Conservation (phyloP, 352 stramenopile species). For the Phytophthora fragariae region DNA sequence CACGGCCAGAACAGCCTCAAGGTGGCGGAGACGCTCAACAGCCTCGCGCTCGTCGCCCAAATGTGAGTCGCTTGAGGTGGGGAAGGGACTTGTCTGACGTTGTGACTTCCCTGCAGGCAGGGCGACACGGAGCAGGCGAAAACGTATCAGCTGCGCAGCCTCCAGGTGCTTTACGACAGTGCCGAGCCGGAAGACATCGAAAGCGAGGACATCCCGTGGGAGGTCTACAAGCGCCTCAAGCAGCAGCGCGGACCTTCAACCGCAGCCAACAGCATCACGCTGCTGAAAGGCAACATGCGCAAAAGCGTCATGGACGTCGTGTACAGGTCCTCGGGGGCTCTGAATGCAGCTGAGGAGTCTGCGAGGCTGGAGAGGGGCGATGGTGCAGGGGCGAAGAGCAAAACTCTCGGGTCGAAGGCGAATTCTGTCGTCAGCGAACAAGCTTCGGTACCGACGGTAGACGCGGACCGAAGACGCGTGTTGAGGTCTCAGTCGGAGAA, state of each 20-base stretch:
- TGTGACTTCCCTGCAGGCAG: conserved; percentile 30
- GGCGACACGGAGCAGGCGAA: conserved; percentile 49
- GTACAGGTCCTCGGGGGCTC: conserved; percentile 24
- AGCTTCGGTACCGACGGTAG: neutral
- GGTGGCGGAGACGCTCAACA: conserved; percentile 84
- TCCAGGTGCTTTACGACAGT: conserved; percentile 59
- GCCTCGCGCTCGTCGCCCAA: conserved; percentile 64
- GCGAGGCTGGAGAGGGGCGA: conserved; percentile 9
- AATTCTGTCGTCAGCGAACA: neutral
- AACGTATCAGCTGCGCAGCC: conserved; percentile 62
- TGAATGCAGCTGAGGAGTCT: conserved; percentile 22
- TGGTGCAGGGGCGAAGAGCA: neutral
- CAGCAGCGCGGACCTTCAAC: conserved; percentile 70
- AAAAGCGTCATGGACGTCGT: conserved; percentile 57
- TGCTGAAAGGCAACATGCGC: conserved; percentile 71
- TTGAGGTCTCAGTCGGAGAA: conserved; percentile 62
- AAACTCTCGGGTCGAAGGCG: conserved; percentile 5
- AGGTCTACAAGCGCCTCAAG: conserved; percentile 82
- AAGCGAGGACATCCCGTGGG: conserved; percentile 80
- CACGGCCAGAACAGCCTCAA: conserved; percentile 68
- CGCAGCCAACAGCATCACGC: conserved; percentile 63
- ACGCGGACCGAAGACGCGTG: conserved; percentile 27
- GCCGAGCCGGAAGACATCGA: conserved; percentile 74
- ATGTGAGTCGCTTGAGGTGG: conserved; percentile 30
- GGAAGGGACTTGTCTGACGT: neutral